Conservation (phyloP, 495 filamentous ascomycete genomes). For the Amphirosellinia nigrospora region DNA sequence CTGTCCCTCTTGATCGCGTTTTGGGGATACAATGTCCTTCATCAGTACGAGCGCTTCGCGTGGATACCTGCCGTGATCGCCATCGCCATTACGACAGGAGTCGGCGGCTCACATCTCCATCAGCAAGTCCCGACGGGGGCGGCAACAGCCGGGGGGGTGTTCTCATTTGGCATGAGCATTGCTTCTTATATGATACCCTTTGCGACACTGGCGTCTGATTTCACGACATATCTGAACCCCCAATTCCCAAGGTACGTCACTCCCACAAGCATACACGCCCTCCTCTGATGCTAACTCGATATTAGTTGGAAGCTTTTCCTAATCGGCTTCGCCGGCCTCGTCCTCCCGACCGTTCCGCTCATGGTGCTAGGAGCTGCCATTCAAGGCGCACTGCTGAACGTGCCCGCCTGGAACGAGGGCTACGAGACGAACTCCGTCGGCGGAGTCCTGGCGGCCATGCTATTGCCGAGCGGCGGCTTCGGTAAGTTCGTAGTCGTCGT, state of each 20-base stretch:
- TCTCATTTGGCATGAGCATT: conserved; percentile 53
- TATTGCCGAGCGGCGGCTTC: conserved; percentile 58
- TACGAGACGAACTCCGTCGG: conserved; percentile 55
- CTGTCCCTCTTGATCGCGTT: conserved; percentile 63
- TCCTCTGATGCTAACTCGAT: conserved; percentile 6
- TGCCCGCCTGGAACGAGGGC: conserved; percentile 51
- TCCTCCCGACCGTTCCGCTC: conserved; percentile 54
- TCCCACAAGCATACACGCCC: not conserved
- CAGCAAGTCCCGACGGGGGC: conserved; percentile 41
- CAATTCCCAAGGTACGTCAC: conserved; percentile 49
- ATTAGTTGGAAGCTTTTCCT: conserved; percentile 47
- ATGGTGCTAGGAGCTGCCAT: conserved; percentile 64
- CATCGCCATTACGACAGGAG: conserved; percentile 53
- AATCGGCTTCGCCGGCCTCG: conserved; percentile 55
- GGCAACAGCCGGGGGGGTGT: conserved; percentile 36
- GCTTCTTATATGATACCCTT: conserved; percentile 56
- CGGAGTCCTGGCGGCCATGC: conserved; percentile 62
- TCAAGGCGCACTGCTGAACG: conserved; percentile 48
- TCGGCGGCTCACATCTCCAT: conserved; percentile 42
- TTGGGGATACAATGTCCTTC: conserved; percentile 62
- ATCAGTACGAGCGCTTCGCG: conserved; percentile 66
- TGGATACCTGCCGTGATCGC: conserved; percentile 63
- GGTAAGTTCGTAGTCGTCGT: conserved; percentile 63
- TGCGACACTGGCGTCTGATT: conserved; percentile 53
- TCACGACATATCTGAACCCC: conserved; percentile 56